Percentiles rank a stretch among this genome's conserved stretches.
Evolutionary conservation across 1,284 basidiomycete species (phyloP).

Genomic region (Microbotryum silenes-acaulis): DNA sequence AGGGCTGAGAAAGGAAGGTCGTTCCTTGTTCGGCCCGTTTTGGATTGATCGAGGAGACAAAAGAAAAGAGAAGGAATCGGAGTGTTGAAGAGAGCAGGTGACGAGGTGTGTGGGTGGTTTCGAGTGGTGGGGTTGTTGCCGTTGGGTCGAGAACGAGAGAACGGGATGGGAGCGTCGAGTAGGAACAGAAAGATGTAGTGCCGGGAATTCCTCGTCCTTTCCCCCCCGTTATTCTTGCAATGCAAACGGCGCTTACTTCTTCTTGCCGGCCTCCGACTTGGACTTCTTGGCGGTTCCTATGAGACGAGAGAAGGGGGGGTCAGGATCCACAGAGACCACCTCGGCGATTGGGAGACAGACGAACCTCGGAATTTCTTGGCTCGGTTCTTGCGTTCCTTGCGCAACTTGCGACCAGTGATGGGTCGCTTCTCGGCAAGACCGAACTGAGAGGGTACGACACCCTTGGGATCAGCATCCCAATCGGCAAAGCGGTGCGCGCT

Average conservation of each 20-base stretch:
- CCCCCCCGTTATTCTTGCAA: too few relatives aligned
- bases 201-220: too few relatives aligned
- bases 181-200: too few relatives aligned
- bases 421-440: conserved; percentile 71
- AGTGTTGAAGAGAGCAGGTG: too few relatives aligned
- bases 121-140: too few relatives aligned
- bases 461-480: not conserved
- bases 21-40: too few relatives aligned
- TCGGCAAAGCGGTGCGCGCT: not conserved
- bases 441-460: conserved; percentile 51
- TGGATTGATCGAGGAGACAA: too few relatives aligned
- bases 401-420: conserved; percentile 90
- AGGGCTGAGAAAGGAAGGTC: too few relatives aligned
- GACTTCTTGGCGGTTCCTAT: conserved; percentile 22
- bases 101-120: too few relatives aligned
- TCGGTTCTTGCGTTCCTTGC: conserved; percentile 99
- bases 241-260: conserved; percentile 18
- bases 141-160: too few relatives aligned
- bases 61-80: too few relatives aligned
- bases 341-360: not conserved
- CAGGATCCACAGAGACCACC: not conserved
- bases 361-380: conserved; percentile 88
- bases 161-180: too few relatives aligned
- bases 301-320: conserved; percentile 44
- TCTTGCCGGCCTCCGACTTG: conserved; percentile 18